phyloP scores from a whole-genome alignment of 1,139 yeast genomes.

The Saccharomycopsis phalli region DNA sequence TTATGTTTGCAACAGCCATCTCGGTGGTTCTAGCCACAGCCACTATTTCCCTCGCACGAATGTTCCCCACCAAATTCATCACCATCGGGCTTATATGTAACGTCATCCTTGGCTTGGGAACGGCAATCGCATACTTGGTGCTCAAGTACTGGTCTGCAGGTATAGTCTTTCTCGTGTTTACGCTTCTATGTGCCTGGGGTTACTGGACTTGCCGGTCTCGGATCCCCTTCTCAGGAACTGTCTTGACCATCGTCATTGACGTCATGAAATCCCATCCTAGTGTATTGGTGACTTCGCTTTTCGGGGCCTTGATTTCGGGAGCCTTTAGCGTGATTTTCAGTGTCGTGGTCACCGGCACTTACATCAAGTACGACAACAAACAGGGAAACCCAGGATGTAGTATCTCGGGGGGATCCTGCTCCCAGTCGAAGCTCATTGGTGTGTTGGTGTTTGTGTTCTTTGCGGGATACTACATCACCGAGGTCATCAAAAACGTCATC shows the following conservation, averaged over 20 bases:
- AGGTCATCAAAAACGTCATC: slow-evolving; percentile 75
- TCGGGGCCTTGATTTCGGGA: slow-evolving; percentile 59
- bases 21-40: slow-evolving; percentile 50
- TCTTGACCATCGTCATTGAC: slow-evolving; percentile 63
- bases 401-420: slow-evolving; percentile 57
- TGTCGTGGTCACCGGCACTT: slow-evolving; percentile 62
- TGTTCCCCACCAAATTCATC: slow-evolving; percentile 61
- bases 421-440: slow-evolving; percentile 61
- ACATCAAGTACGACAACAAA: slow-evolving; percentile 58
- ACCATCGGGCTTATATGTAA: slow-evolving; percentile 61
- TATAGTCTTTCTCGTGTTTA: slow-evolving; percentile 58
- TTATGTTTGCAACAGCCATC: slow-evolving; percentile 57
- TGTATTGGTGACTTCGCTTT: slow-evolving; percentile 49
- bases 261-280: slow-evolving; percentile 69
- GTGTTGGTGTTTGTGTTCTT: slow-evolving; percentile 59
- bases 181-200: slow-evolving; percentile 56
- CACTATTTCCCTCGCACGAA: slow-evolving; percentile 52
- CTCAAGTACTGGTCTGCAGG: slow-evolving; percentile 69
- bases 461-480: slow-evolving; percentile 81
- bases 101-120: slow-evolving; percentile 60
- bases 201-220: slow-evolving; percentile 67
- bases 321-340: slow-evolving; percentile 60
- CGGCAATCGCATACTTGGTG: slow-evolving; percentile 64
- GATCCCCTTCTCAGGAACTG: slow-evolving; percentile 67
- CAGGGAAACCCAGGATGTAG: slow-evolving; percentile 39